These are phyloP conservation scores for Picea sitchensis DNA, from an alignment of 75 land plant species.

Conservation along the genomic window DNA sequence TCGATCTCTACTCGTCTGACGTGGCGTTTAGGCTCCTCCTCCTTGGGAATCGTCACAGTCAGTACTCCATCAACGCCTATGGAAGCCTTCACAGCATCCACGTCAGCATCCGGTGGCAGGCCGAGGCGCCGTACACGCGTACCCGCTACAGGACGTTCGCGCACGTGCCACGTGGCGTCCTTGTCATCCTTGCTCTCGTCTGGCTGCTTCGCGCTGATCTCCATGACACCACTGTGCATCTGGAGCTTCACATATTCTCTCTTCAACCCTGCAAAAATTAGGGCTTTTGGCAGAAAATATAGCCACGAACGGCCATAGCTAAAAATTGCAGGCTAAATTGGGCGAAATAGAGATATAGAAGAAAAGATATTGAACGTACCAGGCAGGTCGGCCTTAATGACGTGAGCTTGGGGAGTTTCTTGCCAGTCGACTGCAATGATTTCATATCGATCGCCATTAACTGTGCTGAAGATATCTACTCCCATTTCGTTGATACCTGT, in stretches of 20 bases:
- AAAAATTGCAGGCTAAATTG: no score
- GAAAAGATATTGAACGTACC: constrained; percentile 17
- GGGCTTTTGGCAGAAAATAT: neutral
- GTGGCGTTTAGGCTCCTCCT: no score
- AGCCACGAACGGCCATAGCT: neutral
- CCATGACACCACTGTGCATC: constrained; percentile 45
- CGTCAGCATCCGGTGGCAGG: neutral
- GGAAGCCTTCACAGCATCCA: neutral
- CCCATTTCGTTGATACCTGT: neutral
- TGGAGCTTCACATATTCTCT: constrained; percentile 63
- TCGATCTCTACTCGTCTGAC: no score
- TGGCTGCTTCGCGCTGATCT: constrained; percentile 30
- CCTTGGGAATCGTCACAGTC: no score
- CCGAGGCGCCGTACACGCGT: neutral
- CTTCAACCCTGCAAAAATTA: constrained; percentile 32
- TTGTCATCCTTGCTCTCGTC: constrained; percentile 17
- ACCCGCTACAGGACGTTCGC: neutral
- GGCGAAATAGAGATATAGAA: no score
- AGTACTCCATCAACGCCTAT: no score
- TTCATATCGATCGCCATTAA: neutral
- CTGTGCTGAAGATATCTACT: neutral
- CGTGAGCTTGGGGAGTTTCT: constrained; percentile 36
- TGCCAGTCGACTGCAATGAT: constrained; percentile 32
- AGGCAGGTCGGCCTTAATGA: constrained; percentile 47
- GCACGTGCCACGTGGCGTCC: constrained; percentile 1